Conservation (phyloP, 2,329 filamentous ascomycete genomes). For the Neofusicoccum cordaticola region DNA sequence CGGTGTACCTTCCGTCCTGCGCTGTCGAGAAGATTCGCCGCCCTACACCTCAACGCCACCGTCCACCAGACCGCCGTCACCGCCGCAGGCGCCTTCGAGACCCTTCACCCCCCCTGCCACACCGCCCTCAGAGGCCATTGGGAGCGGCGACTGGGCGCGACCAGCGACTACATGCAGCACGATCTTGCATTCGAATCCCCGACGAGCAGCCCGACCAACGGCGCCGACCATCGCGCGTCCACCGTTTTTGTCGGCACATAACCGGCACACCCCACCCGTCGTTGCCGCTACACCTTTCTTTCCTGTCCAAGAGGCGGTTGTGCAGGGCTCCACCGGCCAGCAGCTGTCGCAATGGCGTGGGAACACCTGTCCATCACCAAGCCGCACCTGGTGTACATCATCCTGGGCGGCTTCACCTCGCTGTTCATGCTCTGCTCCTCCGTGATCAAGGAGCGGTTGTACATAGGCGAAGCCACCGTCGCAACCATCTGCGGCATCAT, state of each 20-base stretch:
- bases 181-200: constrained; percentile 24
- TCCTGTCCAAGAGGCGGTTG: neutral
- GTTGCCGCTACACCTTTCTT: neutral
- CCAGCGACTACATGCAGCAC: constrained; percentile 45
- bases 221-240: constrained; percentile 20
- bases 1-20: neutral
- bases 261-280: constrained; percentile 12
- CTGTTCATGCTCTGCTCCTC: constrained; percentile 98
- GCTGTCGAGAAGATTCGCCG: neutral
- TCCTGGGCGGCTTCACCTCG: constrained; percentile 94
- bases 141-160: constrained; percentile 52
- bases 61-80: neutral
- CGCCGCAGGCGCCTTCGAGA: constrained; percentile 1
- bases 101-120: neutral
- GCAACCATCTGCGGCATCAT: constrained; percentile 85
- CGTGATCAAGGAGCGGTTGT: constrained; percentile 96
- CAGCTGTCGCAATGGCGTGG: constrained; percentile 63
- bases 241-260: constrained; percentile 28
- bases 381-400: constrained; percentile 97
- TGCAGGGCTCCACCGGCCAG: neutral
- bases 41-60: neutral
- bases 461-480: constrained; percentile 97
- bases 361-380: constrained; percentile 81
- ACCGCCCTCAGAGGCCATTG: constrained; percentile 4
- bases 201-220: constrained; percentile 24